Evolutionary conservation across 345 rosid species (phyloP).

Genomic region (Corymbia maculata): DNA sequence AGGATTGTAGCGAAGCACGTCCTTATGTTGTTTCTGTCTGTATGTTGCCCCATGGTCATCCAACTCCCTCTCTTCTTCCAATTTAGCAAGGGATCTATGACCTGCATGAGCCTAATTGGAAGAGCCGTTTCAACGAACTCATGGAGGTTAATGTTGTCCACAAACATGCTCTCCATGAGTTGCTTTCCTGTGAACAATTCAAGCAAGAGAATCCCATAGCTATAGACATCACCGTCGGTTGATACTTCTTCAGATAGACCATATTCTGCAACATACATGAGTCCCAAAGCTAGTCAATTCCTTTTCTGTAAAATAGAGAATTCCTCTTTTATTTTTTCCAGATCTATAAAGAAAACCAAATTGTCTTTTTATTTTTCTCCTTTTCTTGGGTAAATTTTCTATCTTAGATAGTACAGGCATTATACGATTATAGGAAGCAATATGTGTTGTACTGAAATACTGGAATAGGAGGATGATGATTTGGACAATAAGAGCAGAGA

Average conservation of each 20-base stretch:
- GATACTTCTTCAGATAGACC: not conserved
- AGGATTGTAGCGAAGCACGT: not conserved
- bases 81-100: not conserved
- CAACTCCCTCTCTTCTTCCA: not conserved
- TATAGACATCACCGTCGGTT: not conserved
- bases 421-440: not conserved
- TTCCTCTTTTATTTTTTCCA: constrained; percentile 1
- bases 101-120: not conserved
- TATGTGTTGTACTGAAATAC: not conserved
- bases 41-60: not conserved
- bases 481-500: not conserved
- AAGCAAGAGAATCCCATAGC: not conserved
- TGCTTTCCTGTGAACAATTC: not conserved
- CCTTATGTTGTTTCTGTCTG: not conserved
- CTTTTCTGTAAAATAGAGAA: not conserved
- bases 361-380: not conserved
- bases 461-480: not conserved
- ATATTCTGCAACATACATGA: not conserved
- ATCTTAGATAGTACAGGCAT: not conserved
- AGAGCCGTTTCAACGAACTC: not conserved
- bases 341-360: not conserved
- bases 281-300: not conserved
- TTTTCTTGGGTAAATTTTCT: not conserved
- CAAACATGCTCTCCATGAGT: not conserved
- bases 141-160: not conserved